Base-by-base conservation (phyloP, 805 yeast genomes). In the Yarrowia osloensis region DNA sequence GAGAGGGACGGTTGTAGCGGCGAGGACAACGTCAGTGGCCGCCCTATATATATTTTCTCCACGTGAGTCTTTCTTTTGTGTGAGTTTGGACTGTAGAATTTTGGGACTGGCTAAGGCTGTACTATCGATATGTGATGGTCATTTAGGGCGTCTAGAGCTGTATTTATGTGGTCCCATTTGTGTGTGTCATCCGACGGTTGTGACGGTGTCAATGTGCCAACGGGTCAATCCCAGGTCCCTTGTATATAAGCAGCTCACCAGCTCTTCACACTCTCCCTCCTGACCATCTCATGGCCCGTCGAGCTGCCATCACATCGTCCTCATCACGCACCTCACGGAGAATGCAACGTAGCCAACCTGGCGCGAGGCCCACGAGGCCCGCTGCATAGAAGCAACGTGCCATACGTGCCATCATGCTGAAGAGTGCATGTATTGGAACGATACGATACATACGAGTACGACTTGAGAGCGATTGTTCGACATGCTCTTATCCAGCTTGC, bases 51-150 rank as follows among this genome's bases (percentile, higher is more conserved):
- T 50, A 33, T 31, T n/a, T 49, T 19, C 4, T 31, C 24, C 12
- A 19, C n/a, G 4, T 11, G 19, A 12, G 40, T 19, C 57, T 33
- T 50, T 13, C 40, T 33, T 50, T 33, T 13, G 39, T 21, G 57
- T 50, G 57, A 50, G 57, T 50, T 50, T 50, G 57, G 57, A 33
- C 40, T 50, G 57, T 50, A 50, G 12, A 8, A 50, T 31, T 28
- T 50, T 31, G 35, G 24, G 28, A 19, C 40, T 19, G 40, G 3
- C 21, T 31, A 29, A 4, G 12, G n/a, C 55, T 49, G 33, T 47
- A 49, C 22, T 19, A 29, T 19, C 6, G 49, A 5, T 7, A 44
- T 44, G 4, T 24, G 28, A 8, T 12, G 49, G 8, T 12, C 12
- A 15, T 7, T 21, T 42, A 42, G 17, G 15, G 26, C 2, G 40